Evolutionary conservation across 1,284 basidiomycete species (phyloP).

Genomic region (Trichosporon coremiiforme): DNA sequence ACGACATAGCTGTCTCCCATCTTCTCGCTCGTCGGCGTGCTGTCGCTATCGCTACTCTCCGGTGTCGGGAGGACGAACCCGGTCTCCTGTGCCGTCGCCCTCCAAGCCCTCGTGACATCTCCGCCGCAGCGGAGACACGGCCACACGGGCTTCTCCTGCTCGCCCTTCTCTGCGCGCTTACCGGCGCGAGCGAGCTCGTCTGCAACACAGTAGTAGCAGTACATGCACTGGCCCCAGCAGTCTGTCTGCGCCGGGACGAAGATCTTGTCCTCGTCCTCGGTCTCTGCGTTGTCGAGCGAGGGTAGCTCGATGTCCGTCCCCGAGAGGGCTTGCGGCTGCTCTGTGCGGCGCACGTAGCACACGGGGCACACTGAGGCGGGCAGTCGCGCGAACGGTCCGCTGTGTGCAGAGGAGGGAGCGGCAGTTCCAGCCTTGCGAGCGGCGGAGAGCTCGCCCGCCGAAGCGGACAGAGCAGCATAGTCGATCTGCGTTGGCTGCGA

Average conservation of each 20-base stretch:
- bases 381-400: constrained; percentile 51
- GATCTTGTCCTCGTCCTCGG: constrained; percentile 44
- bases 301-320: constrained; percentile 33
- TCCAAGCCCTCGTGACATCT: constrained; percentile 42
- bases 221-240: constrained; percentile 68
- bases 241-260: constrained; percentile 53
- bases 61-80: background rate
- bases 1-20: constrained; percentile 17
- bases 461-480: constrained; percentile 34
- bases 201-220: constrained; percentile 85
- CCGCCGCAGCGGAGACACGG: constrained; percentile 74
- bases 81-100: constrained; percentile 26
- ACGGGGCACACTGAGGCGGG: constrained; percentile 56
- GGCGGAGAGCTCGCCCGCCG: constrained; percentile 24
- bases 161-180: constrained; percentile 33
- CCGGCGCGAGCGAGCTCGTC: constrained; percentile 66
- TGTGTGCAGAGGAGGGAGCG: constrained; percentile 32
- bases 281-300: constrained; percentile 23
- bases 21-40: constrained; percentile 17
- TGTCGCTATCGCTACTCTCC: constrained; percentile 1
- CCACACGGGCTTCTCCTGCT: constrained; percentile 59
- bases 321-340: constrained; percentile 38
- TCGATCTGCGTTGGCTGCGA: constrained; percentile 38
- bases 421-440: constrained; percentile 25
- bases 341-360: constrained; percentile 51